Evolutionary conservation across 169 alveolate genomes (phyloP), one percentile per base, ranked within the genome.

Genomic region (Cryptosporidium ubiquitum): DNA sequence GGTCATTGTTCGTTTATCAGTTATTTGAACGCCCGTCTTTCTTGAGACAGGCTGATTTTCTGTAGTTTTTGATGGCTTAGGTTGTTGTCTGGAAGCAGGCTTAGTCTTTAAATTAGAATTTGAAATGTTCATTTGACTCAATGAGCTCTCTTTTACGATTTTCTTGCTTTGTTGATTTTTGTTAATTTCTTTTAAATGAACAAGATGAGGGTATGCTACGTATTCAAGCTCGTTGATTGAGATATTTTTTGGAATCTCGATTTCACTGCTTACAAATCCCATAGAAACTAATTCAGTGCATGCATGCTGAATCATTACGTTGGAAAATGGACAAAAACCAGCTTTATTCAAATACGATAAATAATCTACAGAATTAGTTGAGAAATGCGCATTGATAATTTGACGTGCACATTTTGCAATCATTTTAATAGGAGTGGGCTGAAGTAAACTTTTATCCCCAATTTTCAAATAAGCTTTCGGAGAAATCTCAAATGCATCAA

Each of bases 401-500:
- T 5, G 42, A 44, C 52, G 26, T 16, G 75, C 35, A 16, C 89
- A 79, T 26, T 29, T 44, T 61, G 89, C 89, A 40, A 79, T 79
- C 89, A 79, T 79, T 33, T 79, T 79, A 3, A 79, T 14, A 4
- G 75, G 79, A 31, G 89, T 29, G 5, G 58, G 39, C 26, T 79
- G 60, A 26, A 20, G 55, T 6, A 79, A 31, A 35, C 79, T 66
- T 16, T 58, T 6, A 64, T 79, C 89, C 33, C 89, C 55, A 47
- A 79, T 60, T 20, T 37, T 64, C 44, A 42, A 29, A n/a, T 79
- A 79, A 4, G 47, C 66, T 12, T 47, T 79, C 12, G 75, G 44
- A 18, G 89, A 79, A 61, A 79, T n/a, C 35, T 79, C 89, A 40
- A 79, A 79, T 31, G 75, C 89, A 66, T 79, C 89, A 16, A 26